These are phyloP conservation scores for Penicillium psychrofluorescens DNA, from an alignment of 495 filamentous ascomycete genomes.

Conservation along the genomic window DNA sequence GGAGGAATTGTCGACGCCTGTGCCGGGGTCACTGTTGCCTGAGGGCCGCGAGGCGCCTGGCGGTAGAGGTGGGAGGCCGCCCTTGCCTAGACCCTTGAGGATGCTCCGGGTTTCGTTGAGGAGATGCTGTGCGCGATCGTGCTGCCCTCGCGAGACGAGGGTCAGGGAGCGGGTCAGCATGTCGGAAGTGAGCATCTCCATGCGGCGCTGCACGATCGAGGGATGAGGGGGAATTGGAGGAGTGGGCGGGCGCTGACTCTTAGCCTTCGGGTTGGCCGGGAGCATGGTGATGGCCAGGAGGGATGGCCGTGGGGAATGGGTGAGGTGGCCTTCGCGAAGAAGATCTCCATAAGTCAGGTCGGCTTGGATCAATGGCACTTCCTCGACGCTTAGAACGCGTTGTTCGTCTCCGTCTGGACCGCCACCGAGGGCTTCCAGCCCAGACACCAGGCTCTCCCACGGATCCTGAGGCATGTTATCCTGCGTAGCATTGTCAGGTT, in stretches of 20 bases:
- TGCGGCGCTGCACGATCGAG: constrained; percentile 89
- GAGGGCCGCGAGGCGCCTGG: constrained; percentile 32
- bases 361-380: constrained; percentile 91
- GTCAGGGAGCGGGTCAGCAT: constrained; percentile 94
- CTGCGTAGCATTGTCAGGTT: constrained; percentile 78
- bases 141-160: constrained; percentile 82
- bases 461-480: constrained; percentile 86
- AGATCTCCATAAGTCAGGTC: constrained; percentile 93
- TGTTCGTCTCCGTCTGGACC: constrained; percentile 82
- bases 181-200: constrained; percentile 97
- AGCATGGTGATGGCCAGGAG: constrained; percentile 98
- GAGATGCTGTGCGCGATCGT: constrained; percentile 87
- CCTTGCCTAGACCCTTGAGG: constrained; percentile 91
- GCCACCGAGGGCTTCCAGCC: constrained; percentile 90
- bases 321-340: constrained; percentile 80
- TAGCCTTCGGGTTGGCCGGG: constrained; percentile 59
- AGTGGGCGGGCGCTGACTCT: constrained; percentile 53
- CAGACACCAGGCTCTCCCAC: constrained; percentile 96
- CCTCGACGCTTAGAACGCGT: constrained; percentile 79
- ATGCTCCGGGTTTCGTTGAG: constrained; percentile 91
- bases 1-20: constrained; percentile 27
- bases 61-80: constrained; percentile 87
- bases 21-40: constrained; percentile 31
- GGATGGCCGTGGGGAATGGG: constrained; percentile 81
- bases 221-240: constrained; percentile 95